phyloP scores from a whole-genome alignment of 345 rosid genomes.

The Populus davidiana region DNA sequence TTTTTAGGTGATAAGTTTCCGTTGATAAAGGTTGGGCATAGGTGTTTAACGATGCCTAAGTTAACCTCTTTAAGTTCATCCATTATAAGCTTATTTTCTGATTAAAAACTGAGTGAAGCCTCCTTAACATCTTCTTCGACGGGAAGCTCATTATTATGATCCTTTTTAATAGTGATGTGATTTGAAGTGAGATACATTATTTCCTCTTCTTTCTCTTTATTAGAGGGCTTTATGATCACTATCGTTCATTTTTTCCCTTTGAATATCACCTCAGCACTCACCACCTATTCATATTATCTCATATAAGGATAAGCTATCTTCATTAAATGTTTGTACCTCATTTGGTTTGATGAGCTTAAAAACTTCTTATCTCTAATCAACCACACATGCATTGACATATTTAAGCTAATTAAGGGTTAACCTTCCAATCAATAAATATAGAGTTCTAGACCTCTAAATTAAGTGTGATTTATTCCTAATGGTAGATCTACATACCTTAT shows the following conservation, averaged over 20 bases:
- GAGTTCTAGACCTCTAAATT: too few relatives aligned
- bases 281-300: too few relatives aligned
- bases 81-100: neutral
- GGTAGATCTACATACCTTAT: too few relatives aligned
- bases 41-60: neutral
- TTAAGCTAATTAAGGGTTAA: too few relatives aligned
- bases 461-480: too few relatives aligned
- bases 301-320: too few relatives aligned
- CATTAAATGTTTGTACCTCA: too few relatives aligned
- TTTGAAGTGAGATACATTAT: neutral
- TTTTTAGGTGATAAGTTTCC: neutral
- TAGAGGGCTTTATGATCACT: neutral
- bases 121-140: neutral
- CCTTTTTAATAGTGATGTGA: neutral
- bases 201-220: neutral
- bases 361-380: too few relatives aligned
- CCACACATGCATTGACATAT: too few relatives aligned
- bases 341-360: too few relatives aligned
- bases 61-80: conserved; percentile 9
- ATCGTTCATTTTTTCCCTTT: neutral
- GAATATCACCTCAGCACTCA: neutral
- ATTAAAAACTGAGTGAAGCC: neutral
- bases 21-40: neutral
- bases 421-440: too few relatives aligned
- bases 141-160: neutral